Evolutionary conservation across 2,329 filamentous ascomycete species (phyloP).

Genomic region (Cryphonectria radicalis): DNA sequence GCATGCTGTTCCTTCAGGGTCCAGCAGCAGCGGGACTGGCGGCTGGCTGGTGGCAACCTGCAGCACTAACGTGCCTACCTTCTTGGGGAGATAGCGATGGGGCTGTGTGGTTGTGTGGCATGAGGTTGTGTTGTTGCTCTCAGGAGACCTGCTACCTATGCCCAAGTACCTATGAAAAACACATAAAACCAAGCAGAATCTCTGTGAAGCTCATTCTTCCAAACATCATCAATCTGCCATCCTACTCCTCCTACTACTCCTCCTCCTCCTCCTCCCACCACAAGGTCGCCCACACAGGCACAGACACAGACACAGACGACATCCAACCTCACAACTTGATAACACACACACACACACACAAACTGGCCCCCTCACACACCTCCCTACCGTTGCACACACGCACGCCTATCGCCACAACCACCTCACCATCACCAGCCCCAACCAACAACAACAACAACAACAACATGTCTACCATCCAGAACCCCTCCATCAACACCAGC

Average conservation of each 20-base stretch:
- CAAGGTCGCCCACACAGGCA: background rate
- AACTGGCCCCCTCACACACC: background rate
- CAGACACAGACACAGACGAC: background rate
- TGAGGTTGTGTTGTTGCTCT: background rate
- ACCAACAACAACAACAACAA: background rate
- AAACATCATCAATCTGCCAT: background rate
- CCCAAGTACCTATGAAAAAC: too few relatives aligned
- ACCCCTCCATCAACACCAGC: conserved; percentile 25
- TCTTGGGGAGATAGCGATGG: background rate
- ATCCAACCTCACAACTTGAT: background rate
- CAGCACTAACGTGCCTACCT: background rate
- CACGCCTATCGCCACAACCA: background rate
- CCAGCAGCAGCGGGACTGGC: background rate
- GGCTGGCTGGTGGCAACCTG: background rate
- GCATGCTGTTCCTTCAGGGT: background rate
- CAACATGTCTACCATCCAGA: conserved; percentile 24
- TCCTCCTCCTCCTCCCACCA: background rate
- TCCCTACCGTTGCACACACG: conserved; percentile 5
- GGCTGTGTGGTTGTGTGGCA: background rate
- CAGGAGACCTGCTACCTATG: background rate
- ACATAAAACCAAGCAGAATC: too few relatives aligned
- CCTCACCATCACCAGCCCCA: background rate
- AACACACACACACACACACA: conserved; percentile 3
- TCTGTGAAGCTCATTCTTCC: too few relatives aligned
- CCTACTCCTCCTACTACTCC: background rate